Base-by-base conservation (phyloP, 1,284 basidiomycete species). In the Leccinum insigne region DNA sequence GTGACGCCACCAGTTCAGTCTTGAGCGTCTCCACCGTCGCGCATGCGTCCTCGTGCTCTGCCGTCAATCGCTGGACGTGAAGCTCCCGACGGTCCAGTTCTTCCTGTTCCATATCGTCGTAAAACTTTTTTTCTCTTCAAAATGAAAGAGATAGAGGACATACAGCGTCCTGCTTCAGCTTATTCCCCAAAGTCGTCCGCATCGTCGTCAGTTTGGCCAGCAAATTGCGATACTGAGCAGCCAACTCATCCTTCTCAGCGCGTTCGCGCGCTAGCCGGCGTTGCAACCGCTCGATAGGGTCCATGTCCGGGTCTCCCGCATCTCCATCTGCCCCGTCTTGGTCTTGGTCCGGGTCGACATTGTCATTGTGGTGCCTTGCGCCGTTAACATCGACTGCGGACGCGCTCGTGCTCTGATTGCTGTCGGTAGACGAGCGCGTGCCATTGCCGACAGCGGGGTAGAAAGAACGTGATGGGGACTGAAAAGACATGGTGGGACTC, bases 131-230 rank as follows among this genome's bases (percentile, higher is more conserved):
- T 49, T 44, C 8, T 29, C 8, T 29, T 29, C 7, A 29, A 29
- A 29, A 29, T 7, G 26, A 29, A 29, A 29, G 26, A 29, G 8
- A 29, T 29, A 29, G 29, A 18, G 18, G 3, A 88, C 94, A 76
- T 80, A 98, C 96, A 70, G 98, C 97, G 80, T 99, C 98, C 78
- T 98, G 94, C 77, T 93, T 90, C 64, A 99, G 82, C 77, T 99
- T 97, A 73, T 96, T 96, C 49, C 96, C 96, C 29, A 99, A 83
- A 5, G 94, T 94, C 32, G 90, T 93, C 14, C 96, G 87, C 96
- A 99, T 99, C 42, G 90, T 87, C 3, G 94, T 95, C 60, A 99
- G 82, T 79, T 96, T 99, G 58, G 89, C 87, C 6, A 99, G 83
- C 49, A 99, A 83, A 66, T 87, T 91, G 63, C 88, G 87, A 79